Conservation (phyloP, 202 grass and related monocot species). For the Digitaria exilis region DNA sequence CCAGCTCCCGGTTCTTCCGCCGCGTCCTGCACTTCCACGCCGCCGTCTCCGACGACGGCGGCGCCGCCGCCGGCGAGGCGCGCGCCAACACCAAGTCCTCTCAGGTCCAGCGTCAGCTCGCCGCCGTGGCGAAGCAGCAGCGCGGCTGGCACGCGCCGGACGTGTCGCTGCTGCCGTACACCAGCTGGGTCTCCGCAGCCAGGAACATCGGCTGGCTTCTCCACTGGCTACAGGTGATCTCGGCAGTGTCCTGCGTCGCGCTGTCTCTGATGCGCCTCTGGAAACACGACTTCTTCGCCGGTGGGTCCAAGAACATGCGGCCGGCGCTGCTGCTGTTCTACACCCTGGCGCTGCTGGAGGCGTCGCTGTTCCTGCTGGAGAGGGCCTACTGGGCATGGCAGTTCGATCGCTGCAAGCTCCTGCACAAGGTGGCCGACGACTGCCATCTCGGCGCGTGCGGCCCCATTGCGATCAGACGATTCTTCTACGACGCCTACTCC, state of each 20-base stretch:
- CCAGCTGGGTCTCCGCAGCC: slow-evolving; percentile 43
- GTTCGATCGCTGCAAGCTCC: background rate
- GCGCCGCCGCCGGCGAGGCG: background rate
- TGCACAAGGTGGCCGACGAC: background rate
- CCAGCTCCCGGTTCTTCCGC: slow-evolving; percentile 53
- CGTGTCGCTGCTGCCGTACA: slow-evolving; percentile 16
- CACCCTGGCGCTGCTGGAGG: slow-evolving; percentile 41
- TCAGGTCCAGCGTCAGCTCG: slow-evolving; percentile 33
- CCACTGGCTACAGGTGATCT: slow-evolving; percentile 56
- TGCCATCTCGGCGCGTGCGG: slow-evolving; percentile 12
- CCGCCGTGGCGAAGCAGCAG: slow-evolving; percentile 27
- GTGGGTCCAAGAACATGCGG: background rate
- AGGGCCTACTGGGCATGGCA: slow-evolving; percentile 18
- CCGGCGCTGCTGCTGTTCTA: slow-evolving; percentile 68
- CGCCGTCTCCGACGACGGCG: background rate
- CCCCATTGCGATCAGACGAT: background rate
- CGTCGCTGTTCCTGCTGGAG: slow-evolving; percentile 4
- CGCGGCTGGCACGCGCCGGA: slow-evolving; percentile 36
- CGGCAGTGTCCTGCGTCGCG: slow-evolving; percentile 50
- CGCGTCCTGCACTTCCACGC: slow-evolving; percentile 29
- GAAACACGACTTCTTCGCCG: slow-evolving; percentile 25
- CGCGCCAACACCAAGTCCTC: background rate
- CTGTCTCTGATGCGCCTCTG: slow-evolving; percentile 58
- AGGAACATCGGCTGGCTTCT: slow-evolving; percentile 51
- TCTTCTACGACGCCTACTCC: slow-evolving; percentile 29